These are phyloP conservation scores for Barbatosphaeria neglecta DNA, from an alignment of 495 filamentous ascomycete species.

Conservation along the genomic window DNA sequence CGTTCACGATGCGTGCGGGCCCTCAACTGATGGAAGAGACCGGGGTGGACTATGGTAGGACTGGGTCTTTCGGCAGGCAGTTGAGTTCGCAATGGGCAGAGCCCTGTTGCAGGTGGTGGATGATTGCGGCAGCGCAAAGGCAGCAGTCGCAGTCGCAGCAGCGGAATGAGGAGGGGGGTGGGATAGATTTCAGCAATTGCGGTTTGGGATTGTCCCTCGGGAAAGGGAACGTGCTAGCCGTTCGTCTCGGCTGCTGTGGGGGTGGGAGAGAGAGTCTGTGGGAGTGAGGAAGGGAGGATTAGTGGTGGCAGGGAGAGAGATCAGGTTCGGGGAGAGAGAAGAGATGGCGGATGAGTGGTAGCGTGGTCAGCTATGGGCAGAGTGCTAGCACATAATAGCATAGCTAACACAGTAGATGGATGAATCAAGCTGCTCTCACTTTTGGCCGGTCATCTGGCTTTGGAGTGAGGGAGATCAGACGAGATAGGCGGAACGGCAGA, in stretches of 20 bases:
- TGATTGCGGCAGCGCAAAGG: not conserved
- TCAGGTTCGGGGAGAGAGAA: not conserved
- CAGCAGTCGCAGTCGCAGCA: not conserved
- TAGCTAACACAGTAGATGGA: not conserved
- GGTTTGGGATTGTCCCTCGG: not conserved
- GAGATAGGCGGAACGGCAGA: slow-evolving; percentile 1
- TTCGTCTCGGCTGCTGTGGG: not conserved
- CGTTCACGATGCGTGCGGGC: not conserved
- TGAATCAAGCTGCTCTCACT: not conserved
- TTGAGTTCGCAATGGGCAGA: no score
- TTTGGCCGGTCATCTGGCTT: not conserved
- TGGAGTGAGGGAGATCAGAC: slow-evolving; percentile 1
- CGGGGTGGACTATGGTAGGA: not conserved
- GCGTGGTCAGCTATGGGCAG: no score
- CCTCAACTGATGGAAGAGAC: not conserved
- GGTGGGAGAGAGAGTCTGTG: not conserved
- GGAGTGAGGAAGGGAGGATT: not conserved
- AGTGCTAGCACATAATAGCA: no score
- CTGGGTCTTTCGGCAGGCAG: no score
- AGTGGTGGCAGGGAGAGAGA: no score
- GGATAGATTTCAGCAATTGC: not conserved
- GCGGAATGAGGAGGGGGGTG: not conserved
- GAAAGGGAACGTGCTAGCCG: not conserved
- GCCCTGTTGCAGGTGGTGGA: no score
- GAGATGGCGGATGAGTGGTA: no score